These are phyloP conservation scores for Starmerella floricola DNA, from an alignment of 805 yeast species.

Conservation along the genomic window DNA sequence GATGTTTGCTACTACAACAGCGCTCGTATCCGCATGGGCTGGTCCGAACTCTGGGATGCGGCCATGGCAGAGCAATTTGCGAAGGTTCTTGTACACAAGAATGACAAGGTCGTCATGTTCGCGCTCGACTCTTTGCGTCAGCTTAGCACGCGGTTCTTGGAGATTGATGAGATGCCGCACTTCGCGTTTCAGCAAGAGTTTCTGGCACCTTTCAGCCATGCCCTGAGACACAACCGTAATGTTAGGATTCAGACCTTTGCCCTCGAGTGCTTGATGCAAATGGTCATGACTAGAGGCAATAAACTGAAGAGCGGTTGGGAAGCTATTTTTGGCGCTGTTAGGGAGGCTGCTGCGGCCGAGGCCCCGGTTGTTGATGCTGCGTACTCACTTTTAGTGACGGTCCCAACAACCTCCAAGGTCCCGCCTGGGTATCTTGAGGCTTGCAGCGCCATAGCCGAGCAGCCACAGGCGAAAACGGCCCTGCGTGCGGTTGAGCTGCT, in stretches of 20 bases:
- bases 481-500: constrained; percentile 70
- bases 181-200: constrained; percentile 93
- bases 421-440: constrained; percentile 47
- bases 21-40: constrained; percentile 89
- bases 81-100: constrained; percentile 67
- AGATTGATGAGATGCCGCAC: constrained; percentile 86
- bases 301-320: constrained; percentile 90
- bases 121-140: constrained; percentile 93
- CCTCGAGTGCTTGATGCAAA: constrained; percentile 74
- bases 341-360: constrained; percentile 46
- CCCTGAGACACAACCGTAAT: constrained; percentile 54
- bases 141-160: constrained; percentile 80
- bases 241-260: constrained; percentile 75
- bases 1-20: constrained; percentile 96
- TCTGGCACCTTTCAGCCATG: constrained; percentile 75
- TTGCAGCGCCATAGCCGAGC: constrained; percentile 71
- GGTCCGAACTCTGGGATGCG: constrained; percentile 84
- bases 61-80: constrained; percentile 85
- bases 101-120: constrained; percentile 66
- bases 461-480: constrained; percentile 61
- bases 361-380: constrained; percentile 13
- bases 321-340: constrained; percentile 68
- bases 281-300: constrained; percentile 62
- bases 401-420: constrained; percentile 29
- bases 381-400: constrained; percentile 12